Base-by-base conservation (phyloP, 768 basidiomycete genomes). In the Sarcomyxa edulis region DNA sequence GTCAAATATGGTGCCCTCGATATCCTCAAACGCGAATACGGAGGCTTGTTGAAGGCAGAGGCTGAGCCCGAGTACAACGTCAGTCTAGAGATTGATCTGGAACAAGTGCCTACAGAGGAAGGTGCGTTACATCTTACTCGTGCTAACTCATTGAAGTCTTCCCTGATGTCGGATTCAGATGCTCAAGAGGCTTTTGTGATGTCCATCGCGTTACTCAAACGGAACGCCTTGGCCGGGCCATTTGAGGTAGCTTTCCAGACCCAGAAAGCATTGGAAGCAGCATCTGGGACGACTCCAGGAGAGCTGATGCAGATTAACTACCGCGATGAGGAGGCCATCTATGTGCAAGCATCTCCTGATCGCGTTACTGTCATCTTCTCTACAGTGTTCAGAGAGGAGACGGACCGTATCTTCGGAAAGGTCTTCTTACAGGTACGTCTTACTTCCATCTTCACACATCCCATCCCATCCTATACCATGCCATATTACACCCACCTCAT, bases 341-440 rank as follows among this genome's bases (percentile, higher is more conserved):
- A 92, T 56, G 76, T 99, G 28, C 89, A 89, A 54, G 91, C 96
- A 2, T 81, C 88, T 28, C 76, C 80, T 32, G 96, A 99, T 69
- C 86, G 96, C 45, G 95, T 99, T 36, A 98, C 96, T 1, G 90
- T 97, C 42, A 88, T 97, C 54, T 98, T 99, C 65, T 93, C 89
- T 3, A 99, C 96, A 14, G 74, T 96, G 35, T 99, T 99, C 69
- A 75, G 84, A 48, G 96, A 98, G 53, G 96, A 99, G 61, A 96
- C 95, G 1, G 96, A 99, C 61, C 78, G 93, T 38, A 89, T 97
- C 35, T 91, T 91, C 58, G 96, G 96, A 10, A 94, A 92, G 59
- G 85, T 98, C n/a, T 99, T 99, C 69, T 64, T 99, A 37, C 96
- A 98, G 75, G 93, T 91, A 46, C 46, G 63, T 47, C n/a, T 16